These are phyloP conservation scores for Thraustochytrium striatum DNA, from an alignment of 352 stramenopile species.

Conservation along the genomic window DNA sequence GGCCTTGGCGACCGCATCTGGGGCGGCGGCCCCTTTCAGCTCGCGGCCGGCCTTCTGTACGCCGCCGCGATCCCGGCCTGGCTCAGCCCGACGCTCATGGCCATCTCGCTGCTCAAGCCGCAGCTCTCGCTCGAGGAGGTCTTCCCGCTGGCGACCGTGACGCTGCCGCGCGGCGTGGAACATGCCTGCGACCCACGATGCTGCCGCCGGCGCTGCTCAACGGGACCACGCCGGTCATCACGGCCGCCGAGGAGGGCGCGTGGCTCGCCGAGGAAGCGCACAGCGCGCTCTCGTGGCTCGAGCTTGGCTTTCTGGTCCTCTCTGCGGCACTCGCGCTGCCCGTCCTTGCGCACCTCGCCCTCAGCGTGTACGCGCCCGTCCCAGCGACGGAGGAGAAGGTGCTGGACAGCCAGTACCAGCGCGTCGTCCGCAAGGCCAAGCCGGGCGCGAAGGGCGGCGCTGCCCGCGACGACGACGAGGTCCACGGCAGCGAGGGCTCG, in stretches of 20 bases:
- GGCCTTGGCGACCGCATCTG: background rate
- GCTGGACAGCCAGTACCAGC: slow-evolving; percentile 28
- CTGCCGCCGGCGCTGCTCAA: background rate
- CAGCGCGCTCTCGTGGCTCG: background rate
- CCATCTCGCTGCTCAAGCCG: background rate
- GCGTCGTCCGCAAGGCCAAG: background rate
- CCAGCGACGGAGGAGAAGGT: slow-evolving; percentile 22
- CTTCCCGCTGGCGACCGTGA: background rate
- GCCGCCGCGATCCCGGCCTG: background rate
- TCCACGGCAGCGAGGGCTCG: background rate
- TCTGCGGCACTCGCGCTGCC: background rate
- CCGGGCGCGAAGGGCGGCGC: background rate
- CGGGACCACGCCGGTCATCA: no score
- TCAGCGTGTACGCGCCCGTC: background rate
- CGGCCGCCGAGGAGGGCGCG: background rate
- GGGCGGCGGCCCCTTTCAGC: background rate
- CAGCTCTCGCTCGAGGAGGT: background rate
- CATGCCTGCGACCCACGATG: no score
- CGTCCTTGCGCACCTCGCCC: background rate
- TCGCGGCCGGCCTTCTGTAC: background rate
- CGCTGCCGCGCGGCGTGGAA: no score
- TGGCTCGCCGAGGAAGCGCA: background rate
- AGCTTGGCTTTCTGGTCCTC: background rate
- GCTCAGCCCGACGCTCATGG: background rate
- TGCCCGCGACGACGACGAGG: background rate